Base-by-base conservation (phyloP, 1,139 yeast genomes). In the Kodamaea suecica region DNA sequence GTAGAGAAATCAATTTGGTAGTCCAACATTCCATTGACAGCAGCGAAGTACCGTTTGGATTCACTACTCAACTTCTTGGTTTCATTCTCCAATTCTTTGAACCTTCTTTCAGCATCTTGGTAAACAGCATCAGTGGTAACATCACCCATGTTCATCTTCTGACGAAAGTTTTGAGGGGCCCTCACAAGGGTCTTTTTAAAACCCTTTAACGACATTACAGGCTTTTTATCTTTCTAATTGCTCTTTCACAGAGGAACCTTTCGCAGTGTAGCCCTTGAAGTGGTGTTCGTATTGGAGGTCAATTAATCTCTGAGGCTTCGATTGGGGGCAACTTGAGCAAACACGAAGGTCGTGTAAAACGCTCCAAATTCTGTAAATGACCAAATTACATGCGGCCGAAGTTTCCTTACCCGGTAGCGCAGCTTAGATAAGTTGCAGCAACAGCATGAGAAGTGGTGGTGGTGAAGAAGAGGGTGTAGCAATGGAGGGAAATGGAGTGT, bases 161-260 rank as follows among this genome's bases (percentile, higher is more conserved):
- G 87, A 47, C 90, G 80, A 52, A 84, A 70, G 43, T 71, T 76
- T 57, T 84, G 92, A 21, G 94, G 94, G 3, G 95, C 95, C 66
- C 98, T 74, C 32, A 79, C 79, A 44, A 88, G 70, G 20, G 95
- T 80, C 66, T 88, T 92, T 46, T 85, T 85, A 52, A 92, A 68
- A 34, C 98, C 98, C 61, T 90, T 92, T 70, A 94, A 87, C 61
- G 95, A 84, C 97, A 90, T 88, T n/a, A 25, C n/a, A n/a, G n/a
- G n/a, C n/a, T n/a, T n/a, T n/a, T n/a, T n/a, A n/a, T n/a, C n/a
- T 28, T 44, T 35, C 34, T 4, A 12, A 16, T 12, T 12, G 9
- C 14, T 10, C 14, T 25, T 25, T 25, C 10, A 25, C 16, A 8
- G 5, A n/a, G 10, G 11, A 21, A 21, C 10, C 11, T 21, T 21